Base-by-base conservation (phyloP, 768 basidiomycete genomes). In the Astraeus odoratus region DNA sequence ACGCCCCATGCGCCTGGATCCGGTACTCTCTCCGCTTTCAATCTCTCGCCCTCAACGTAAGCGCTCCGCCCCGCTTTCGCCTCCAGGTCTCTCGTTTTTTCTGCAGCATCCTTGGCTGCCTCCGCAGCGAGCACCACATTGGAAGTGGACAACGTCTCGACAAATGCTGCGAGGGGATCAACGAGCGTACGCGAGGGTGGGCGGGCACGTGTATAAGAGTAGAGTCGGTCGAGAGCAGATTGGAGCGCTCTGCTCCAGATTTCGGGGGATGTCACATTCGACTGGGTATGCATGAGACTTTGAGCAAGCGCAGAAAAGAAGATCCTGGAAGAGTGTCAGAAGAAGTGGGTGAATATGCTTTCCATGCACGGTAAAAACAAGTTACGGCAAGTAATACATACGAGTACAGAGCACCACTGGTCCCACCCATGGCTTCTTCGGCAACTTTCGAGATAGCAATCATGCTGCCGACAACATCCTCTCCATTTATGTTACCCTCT, bases 1-100 rank as follows among this genome's bases (percentile, higher is more conserved):
- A 95, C 79, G 36, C 90, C 91, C 87, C 90, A 91, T 24, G 93
- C 93, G 29, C 93, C 93, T 0, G 92, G 91, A 66, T 97, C 92
- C 2, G 90, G 67, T 18, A 88, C 73, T 30, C 67, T 71, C 61
- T 83, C 72, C 44, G 73, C 65, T 59, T 68, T 78, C 44, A 94
- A 67, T 52, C 78, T 67, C 33, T 77, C 74, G 13, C 79, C 75
- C 50, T 83, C 86, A 30, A 95, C 78, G 65, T 97, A 97, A 2
- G 87, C 86, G 53, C 87, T 91, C 52, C 93, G 69, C 4, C 93
- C 93, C 2, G 86, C 91, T 67, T 84, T 91, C 2, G 93, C 92
- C 31, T 81, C 78, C 1, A 91, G 62, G 44, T 86, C 68, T 54
- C 71, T 82, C 4, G 93, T 96, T 40, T 64, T 67, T 51, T 86